A percentile compares a stretch with the other conserved stretches of the same genome.
These are phyloP conservation scores for Cenchrus fungigraminus DNA, from an alignment of 176 grass and related monocot species.

Conservation along the genomic window DNA sequence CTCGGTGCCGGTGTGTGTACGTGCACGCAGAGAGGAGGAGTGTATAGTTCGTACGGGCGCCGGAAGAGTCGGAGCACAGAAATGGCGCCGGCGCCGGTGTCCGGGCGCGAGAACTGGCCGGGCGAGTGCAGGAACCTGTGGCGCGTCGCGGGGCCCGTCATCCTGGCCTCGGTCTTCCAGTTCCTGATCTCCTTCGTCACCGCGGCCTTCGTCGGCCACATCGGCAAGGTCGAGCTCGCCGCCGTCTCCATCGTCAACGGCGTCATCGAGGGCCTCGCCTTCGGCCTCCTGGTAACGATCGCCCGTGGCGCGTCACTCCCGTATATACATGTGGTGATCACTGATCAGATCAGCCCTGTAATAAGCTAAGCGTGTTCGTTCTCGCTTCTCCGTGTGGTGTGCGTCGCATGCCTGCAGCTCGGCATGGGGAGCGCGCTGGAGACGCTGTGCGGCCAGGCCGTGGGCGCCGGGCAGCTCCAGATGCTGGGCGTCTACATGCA, in stretches of 20 bases:
- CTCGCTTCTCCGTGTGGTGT: neutral
- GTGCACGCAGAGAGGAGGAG: neutral
- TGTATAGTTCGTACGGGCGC: neutral
- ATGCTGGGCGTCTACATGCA: constrained; percentile 82
- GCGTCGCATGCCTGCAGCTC: constrained; percentile 28
- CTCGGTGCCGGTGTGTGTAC: neutral
- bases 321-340: no score
- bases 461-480: constrained; percentile 55
- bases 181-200: constrained; percentile 67
- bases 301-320: no score
- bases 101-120: constrained; percentile 35
- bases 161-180: constrained; percentile 61
- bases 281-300: constrained; percentile 60
- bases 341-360: neutral
- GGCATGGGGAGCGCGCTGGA: constrained; percentile 90
- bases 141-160: constrained; percentile 59
- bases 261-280: constrained; percentile 66
- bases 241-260: constrained; percentile 59
- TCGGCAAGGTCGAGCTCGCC: constrained; percentile 60
- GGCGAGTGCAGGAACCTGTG: constrained; percentile 60
- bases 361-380: neutral
- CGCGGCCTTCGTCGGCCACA: constrained; percentile 58
- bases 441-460: constrained; percentile 80
- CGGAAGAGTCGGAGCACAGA: constrained; percentile 19
- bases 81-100: constrained; percentile 22